These are phyloP conservation scores for Plasmodiophora brassicae DNA, from an alignment of 208 protist species.

Conservation along the genomic window DNA sequence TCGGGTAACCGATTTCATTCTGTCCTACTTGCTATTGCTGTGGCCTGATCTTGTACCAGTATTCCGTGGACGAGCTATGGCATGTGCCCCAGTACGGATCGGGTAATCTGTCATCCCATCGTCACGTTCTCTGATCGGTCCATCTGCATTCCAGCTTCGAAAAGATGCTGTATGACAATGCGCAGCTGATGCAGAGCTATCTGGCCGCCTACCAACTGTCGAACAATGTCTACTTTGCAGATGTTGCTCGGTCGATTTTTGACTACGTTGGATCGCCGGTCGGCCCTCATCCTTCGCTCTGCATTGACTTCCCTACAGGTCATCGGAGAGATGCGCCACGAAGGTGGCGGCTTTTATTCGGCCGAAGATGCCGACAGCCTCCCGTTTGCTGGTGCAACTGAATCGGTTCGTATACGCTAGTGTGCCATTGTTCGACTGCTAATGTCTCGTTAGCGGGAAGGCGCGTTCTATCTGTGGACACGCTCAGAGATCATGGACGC, in stretches of 20 bases:
- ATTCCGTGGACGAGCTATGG: constrained; percentile 38
- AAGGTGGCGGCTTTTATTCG: constrained; percentile 30
- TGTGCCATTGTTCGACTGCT: background rate
- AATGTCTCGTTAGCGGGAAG: constrained; percentile 34
- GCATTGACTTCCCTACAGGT: background rate
- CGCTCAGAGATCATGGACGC: constrained; percentile 12
- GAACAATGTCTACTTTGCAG: background rate
- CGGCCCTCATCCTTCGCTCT: background rate
- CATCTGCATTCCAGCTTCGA: constrained; percentile 42
- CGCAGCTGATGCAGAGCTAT: constrained; percentile 19
- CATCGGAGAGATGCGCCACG: background rate
- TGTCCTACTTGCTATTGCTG: too few species aligned
- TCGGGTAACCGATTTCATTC: background rate
- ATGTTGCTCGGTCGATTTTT: background rate
- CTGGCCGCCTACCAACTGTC: background rate
- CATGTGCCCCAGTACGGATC: constrained; percentile 35
- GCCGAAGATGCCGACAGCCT: constrained; percentile 47
- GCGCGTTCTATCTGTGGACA: constrained; percentile 42
- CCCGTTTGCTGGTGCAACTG: background rate
- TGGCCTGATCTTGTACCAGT: constrained; percentile 10
- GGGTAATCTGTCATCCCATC: background rate
- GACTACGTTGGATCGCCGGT: background rate
- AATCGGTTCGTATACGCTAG: background rate
- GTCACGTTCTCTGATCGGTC: background rate
- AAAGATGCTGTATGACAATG: constrained; percentile 50